Conservation (phyloP, 257 asterid species). For the Mitragyna speciosa region DNA sequence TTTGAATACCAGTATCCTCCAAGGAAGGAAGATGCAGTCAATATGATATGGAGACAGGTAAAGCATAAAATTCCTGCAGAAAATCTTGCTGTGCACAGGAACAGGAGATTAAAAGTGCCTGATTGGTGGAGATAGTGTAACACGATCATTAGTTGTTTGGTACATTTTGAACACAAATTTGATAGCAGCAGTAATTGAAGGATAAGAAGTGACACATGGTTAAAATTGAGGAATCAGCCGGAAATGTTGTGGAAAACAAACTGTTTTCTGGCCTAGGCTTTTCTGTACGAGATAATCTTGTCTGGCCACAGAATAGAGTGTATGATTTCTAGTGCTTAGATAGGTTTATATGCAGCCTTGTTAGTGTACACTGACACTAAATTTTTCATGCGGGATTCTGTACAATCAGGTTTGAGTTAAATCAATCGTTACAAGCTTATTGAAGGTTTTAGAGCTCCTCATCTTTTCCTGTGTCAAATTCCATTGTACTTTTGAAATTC, state of each 20-base stretch:
- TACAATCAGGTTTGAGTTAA: conserved; percentile 5
- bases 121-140: conserved; percentile 79
- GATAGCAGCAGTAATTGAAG: not conserved
- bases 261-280: not conserved
- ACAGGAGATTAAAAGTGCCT: conserved; percentile 73
- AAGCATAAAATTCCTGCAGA: conserved; percentile 63
- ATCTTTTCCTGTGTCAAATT: not conserved
- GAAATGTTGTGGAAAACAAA: not conserved
- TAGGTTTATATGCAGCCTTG: not conserved
- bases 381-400: conserved; percentile 9
- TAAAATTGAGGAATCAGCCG: not conserved
- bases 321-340: not conserved
- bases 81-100: conserved; percentile 72
- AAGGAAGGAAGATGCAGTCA: conserved; percentile 69
- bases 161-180: conserved; percentile 27
- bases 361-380: not conserved
- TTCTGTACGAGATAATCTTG: not conserved
- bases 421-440: not conserved
- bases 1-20: conserved; percentile 86
- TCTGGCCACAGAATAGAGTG: no score
- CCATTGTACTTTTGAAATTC: no score
- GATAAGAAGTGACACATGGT: not conserved
- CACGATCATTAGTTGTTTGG: conserved; percentile 23
- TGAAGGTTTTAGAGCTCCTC: not conserved
- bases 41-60: conserved; percentile 92